Evolutionary conservation across 2,329 filamentous ascomycete species (phyloP).

Genomic region (Trichoderma atroviride): DNA sequence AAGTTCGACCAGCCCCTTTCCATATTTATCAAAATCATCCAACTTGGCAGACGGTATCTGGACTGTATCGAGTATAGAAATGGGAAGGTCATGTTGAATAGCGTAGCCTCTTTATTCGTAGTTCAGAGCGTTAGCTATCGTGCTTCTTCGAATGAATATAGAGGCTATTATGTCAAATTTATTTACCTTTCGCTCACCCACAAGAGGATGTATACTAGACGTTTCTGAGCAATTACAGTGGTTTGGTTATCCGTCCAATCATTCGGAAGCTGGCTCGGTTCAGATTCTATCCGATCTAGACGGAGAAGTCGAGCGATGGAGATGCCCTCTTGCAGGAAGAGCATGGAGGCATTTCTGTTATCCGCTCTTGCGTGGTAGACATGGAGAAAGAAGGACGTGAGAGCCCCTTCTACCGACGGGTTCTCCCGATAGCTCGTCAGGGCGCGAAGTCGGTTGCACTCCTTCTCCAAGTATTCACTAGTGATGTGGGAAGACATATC

Average conservation of each 20-base stretch:
- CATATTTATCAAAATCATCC: slow-evolving; percentile 22
- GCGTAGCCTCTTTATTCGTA: slow-evolving; percentile 9
- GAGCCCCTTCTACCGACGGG: slow-evolving; percentile 16
- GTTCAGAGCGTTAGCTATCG: neutral
- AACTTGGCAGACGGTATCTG: neutral
- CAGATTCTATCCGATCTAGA: slow-evolving; percentile 11
- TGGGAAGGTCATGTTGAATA: slow-evolving; percentile 22
- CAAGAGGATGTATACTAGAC: slow-evolving; percentile 19
- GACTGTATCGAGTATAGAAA: slow-evolving; percentile 15
- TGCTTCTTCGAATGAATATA: neutral
- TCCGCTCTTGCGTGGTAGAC: slow-evolving; percentile 24
- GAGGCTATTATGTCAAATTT: too few relatives aligned
- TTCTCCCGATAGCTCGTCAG: slow-evolving; percentile 22
- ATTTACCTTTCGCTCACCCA: slow-evolving; percentile 26
- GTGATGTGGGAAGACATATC: neutral
- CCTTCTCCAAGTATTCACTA: slow-evolving; percentile 24
- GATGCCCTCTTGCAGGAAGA: slow-evolving; percentile 24
- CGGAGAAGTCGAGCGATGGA: slow-evolving; percentile 22
- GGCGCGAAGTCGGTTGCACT: slow-evolving; percentile 11
- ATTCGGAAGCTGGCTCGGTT: neutral
- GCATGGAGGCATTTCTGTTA: slow-evolving; percentile 23
- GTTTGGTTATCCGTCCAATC: neutral
- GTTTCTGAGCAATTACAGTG: neutral
- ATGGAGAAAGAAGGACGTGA: slow-evolving; percentile 25
- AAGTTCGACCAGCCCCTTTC: slow-evolving; percentile 24